These are phyloP conservation scores for Termitomyces sp. DNA, from an alignment of 768 basidiomycete genomes.

Conservation along the genomic window DNA sequence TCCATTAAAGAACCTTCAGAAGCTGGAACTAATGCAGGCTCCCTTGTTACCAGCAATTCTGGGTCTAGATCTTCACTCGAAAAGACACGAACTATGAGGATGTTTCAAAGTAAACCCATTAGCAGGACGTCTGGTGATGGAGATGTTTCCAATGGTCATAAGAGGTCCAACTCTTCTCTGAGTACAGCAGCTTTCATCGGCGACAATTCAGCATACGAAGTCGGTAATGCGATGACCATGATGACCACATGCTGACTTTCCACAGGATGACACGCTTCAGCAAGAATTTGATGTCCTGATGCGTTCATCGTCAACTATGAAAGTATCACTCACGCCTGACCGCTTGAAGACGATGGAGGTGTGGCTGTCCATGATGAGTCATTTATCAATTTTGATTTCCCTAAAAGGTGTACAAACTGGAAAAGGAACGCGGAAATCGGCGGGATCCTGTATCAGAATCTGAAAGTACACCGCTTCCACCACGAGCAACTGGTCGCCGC, in stretches of 20 bases:
- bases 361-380: constrained; percentile 39
- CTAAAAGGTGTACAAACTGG: constrained; percentile 68
- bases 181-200: constrained; percentile 33
- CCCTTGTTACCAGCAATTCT: constrained; percentile 18
- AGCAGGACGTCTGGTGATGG: constrained; percentile 36
- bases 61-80: constrained; percentile 59
- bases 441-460: constrained; percentile 31
- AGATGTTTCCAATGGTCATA: constrained; percentile 45
- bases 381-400: constrained; percentile 11
- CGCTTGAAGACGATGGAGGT: constrained; percentile 93
- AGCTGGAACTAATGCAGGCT: constrained; percentile 21
- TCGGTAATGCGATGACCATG: constrained; percentile 15
- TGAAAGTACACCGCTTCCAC: constrained; percentile 28
- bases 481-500: constrained; percentile 31
- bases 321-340: constrained; percentile 93
- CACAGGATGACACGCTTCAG: constrained; percentile 52
- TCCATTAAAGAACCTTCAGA: constrained; percentile 34
- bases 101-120: constrained; percentile 44
- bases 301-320: constrained; percentile 88
- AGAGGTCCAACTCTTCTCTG: constrained; percentile 49
- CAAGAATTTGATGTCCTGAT: constrained; percentile 94
- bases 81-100: constrained; percentile 58
- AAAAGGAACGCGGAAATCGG: constrained; percentile 49
- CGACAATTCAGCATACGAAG: constrained; percentile 31
- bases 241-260: constrained; percentile 12